Evolutionary conservation across 176 grass and related monocot genomes (phyloP).

Genomic region (Zea luxurians): DNA sequence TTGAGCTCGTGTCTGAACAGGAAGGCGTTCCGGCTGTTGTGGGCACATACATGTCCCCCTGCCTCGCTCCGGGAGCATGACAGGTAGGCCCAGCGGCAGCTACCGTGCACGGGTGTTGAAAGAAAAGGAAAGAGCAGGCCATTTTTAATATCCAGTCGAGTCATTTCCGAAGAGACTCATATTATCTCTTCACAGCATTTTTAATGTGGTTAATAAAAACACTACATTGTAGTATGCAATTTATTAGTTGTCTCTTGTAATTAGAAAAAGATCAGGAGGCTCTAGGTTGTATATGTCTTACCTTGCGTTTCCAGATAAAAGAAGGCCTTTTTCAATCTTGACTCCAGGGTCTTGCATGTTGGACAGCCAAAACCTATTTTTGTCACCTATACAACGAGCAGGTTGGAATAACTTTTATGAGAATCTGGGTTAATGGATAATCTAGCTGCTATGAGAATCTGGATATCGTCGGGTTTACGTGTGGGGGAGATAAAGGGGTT

Average conservation of each 20-base stretch:
- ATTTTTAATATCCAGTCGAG: not conserved
- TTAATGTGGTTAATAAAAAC: too few species aligned
- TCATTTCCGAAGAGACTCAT: too few species aligned
- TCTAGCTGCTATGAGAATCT: too few species aligned
- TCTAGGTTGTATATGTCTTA: not conserved
- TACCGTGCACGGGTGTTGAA: not conserved
- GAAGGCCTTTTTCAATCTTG: conserved; percentile 15
- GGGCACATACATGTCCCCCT: conserved; percentile 39
- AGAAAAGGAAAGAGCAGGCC: not conserved
- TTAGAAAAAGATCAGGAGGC: too few species aligned
- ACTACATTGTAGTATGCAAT: too few species aligned
- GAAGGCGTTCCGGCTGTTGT: conserved; percentile 26
- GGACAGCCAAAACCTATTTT: not conserved
- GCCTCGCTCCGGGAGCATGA: not conserved
- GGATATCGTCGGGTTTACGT: too few species aligned
- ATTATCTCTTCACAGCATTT: too few species aligned
- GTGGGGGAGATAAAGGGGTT: too few species aligned
- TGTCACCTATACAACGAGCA: too few species aligned
- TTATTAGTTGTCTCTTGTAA: too few species aligned
- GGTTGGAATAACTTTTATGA: too few species aligned
- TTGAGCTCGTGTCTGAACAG: not conserved
- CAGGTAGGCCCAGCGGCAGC: not conserved
- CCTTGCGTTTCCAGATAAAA: not conserved
- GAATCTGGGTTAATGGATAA: too few species aligned
- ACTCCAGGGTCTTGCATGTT: not conserved